Evolutionary conservation across 2,329 filamentous ascomycete genomes (phyloP), one percentile per base, ranked within the genome.

Genomic region (Aspergillus hiratsukae): DNA sequence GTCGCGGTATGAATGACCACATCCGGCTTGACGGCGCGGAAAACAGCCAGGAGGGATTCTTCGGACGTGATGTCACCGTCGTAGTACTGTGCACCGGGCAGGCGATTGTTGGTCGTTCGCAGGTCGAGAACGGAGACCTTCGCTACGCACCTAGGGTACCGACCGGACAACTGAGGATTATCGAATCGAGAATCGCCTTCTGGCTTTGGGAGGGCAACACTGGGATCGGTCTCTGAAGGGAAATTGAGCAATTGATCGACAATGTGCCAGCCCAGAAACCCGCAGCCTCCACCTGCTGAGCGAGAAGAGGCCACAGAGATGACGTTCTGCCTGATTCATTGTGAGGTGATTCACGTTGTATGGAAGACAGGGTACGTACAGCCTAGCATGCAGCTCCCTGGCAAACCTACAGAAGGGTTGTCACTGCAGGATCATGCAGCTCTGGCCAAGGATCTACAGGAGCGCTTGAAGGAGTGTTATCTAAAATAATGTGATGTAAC

Each of bases 1-100:
- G 87, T 90, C 21, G 93, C 94, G 2, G 92, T 96, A 75, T 99
- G 93, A 67, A 97, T 87, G 52, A 99, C 90, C 14, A 95, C 84
- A 69, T 91, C 86, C 21, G 93, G 92, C 66, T 82, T 83, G 54
- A 86, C 80, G 60, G 84, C 78, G 31, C 80, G 73, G 66, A 97
- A 86, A 48, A 90, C 76, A 40, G 80, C 77, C 43, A 82, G 72
- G 60, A 94, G 80, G 59, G 80, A 80, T 54, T 80, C 78, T 19
- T 77, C 69, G 60, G 89, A 85, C 54, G 89, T 91, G 71, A 94
- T 91, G 74, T 93, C 89, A 70, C 85, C 88, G 64, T 91, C 86
- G 72, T 84, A 82, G 77, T 94, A 94, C 52, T 79, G 74, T 51
- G 87, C 82, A 48, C 81, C 80, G 53, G 83, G 74, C 14, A 79